A percentile compares a stretch with the other conserved stretches of the same genome.
These are phyloP conservation scores for Allantophomopsis cytisporea DNA, from an alignment of 2,329 filamentous ascomycete species.

Conservation along the genomic window DNA sequence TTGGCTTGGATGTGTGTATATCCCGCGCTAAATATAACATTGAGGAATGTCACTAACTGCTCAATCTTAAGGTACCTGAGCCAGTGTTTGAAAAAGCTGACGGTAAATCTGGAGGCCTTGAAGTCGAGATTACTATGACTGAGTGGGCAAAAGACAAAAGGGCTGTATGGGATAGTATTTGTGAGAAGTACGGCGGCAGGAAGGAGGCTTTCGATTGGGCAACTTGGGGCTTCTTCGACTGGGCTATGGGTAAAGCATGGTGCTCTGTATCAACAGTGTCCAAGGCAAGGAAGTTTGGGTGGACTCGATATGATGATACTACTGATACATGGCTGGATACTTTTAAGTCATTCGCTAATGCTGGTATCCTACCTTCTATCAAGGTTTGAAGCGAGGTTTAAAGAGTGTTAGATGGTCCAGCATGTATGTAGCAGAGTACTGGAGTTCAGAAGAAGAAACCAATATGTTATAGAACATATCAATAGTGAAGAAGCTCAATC, in stretches of 20 bases:
- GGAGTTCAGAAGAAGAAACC: too few relatives aligned
- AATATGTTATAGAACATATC: too few relatives aligned
- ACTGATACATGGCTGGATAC: too few relatives aligned
- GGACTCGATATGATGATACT: slow-evolving; percentile 15
- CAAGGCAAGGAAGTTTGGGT: slow-evolving; percentile 13
- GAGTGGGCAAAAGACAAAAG: slow-evolving; percentile 5
- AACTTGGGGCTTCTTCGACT: slow-evolving; percentile 27
- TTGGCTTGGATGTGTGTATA: slow-evolving; percentile 12
- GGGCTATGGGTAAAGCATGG: slow-evolving; percentile 6
- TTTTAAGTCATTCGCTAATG: too few relatives aligned
- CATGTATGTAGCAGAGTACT: too few relatives aligned
- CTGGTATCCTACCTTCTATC: slow-evolving; percentile 7
- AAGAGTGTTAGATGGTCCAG: too few relatives aligned
- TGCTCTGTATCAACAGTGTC: slow-evolving; percentile 8
- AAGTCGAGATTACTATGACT: background rate
- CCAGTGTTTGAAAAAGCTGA: background rate
- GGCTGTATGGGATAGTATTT: slow-evolving; percentile 3
- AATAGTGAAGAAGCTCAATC: too few relatives aligned
- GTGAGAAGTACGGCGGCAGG: slow-evolving; percentile 1
- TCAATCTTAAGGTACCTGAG: background rate
- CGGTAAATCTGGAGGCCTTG: background rate
- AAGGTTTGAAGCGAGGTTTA: too few relatives aligned
- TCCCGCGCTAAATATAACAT: background rate
- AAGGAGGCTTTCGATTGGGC: slow-evolving; percentile 18
- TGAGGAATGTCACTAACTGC: too few relatives aligned